phyloP scores from a whole-genome alignment of 2,329 filamentous ascomycete genomes.

The Dactylellina drechsleri region DNA sequence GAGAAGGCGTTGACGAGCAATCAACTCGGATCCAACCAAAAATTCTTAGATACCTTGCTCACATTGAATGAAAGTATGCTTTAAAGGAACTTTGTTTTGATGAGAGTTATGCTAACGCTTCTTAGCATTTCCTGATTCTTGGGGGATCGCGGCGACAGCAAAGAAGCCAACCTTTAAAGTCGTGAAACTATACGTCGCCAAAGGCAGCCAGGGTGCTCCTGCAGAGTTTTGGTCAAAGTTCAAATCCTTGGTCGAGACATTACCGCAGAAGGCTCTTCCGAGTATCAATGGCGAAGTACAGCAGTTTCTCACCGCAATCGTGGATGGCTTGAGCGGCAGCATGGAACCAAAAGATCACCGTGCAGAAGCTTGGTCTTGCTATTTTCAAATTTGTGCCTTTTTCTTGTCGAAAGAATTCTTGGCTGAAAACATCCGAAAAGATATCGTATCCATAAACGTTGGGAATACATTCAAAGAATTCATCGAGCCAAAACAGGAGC shows the following conservation, averaged over 20 bases:
- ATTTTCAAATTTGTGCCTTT: constrained; percentile 72
- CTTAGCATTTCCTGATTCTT: constrained; percentile 49
- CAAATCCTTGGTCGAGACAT: constrained; percentile 68
- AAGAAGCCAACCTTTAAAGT: constrained; percentile 69
- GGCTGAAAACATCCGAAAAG: constrained; percentile 29
- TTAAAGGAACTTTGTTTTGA: constrained; percentile 64
- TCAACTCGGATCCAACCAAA: constrained; percentile 78
- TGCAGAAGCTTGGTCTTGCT: constrained; percentile 77
- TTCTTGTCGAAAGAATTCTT: constrained; percentile 62
- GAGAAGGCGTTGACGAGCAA: constrained; percentile 76
- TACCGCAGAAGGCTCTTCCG: constrained; percentile 70
- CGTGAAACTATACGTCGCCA: constrained; percentile 78
- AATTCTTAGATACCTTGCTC: constrained; percentile 75
- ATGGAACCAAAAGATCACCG: constrained; percentile 79
- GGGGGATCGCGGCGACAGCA: constrained; percentile 61
- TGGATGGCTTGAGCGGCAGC: constrained; percentile 75
- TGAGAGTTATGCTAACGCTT: constrained; percentile 61
- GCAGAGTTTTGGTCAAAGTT: constrained; percentile 78
- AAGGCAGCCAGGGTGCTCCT: constrained; percentile 82
- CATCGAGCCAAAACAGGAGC: constrained; percentile 40
- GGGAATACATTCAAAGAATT: constrained; percentile 50
- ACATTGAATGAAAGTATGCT: constrained; percentile 68
- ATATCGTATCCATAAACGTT: constrained; percentile 44
- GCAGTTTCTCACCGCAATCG: constrained; percentile 74
- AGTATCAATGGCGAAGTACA: constrained; percentile 67